phyloP scores from a whole-genome alignment of 805 yeast genomes.

The Candida coleopterorum region DNA sequence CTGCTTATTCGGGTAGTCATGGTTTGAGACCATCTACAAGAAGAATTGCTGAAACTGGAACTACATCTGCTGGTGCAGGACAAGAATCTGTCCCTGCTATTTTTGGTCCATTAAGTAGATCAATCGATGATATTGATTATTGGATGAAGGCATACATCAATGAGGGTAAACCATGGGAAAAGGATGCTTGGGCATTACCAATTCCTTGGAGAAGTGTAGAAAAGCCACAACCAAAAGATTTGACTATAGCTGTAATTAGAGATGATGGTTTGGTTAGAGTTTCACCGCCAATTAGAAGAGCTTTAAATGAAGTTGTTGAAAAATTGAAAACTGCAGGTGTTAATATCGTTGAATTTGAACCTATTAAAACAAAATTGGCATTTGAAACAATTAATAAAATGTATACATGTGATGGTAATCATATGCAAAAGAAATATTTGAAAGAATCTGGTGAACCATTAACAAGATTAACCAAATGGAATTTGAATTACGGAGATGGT shows the following conservation, averaged over 20 bases:
- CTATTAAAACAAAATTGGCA: slow-evolving; percentile 55
- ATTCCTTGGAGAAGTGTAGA: slow-evolving; percentile 50
- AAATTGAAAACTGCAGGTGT: slow-evolving; percentile 58
- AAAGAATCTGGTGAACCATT: slow-evolving; percentile 68
- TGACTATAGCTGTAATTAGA: slow-evolving; percentile 59
- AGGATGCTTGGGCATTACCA: slow-evolving; percentile 44
- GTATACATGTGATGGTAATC: slow-evolving; percentile 68
- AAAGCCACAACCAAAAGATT: slow-evolving; percentile 32
- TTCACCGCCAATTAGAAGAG: slow-evolving; percentile 61
- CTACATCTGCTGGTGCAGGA: slow-evolving; percentile 39
- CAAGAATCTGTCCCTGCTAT: slow-evolving; percentile 64
- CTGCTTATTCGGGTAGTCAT: slow-evolving; percentile 37
- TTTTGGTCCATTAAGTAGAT: slow-evolving; percentile 63
- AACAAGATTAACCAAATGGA: slow-evolving; percentile 58
- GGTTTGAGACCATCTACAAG: slow-evolving; percentile 41
- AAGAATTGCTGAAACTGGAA: slow-evolving; percentile 32
- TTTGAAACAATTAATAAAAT: slow-evolving; percentile 53
- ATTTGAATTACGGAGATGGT: slow-evolving; percentile 55
- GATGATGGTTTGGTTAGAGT: slow-evolving; percentile 66
- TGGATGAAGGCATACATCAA: slow-evolving; percentile 62
- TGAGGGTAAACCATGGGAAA: slow-evolving; percentile 61
- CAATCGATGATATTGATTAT: slow-evolving; percentile 61
- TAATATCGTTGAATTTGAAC: slow-evolving; percentile 50
- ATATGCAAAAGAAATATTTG: slow-evolving; percentile 47
- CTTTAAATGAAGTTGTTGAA: slow-evolving; percentile 47